Conservation (phyloP, 176 grass and related monocot genomes). For the Bolboschoenus planiculmis region DNA sequence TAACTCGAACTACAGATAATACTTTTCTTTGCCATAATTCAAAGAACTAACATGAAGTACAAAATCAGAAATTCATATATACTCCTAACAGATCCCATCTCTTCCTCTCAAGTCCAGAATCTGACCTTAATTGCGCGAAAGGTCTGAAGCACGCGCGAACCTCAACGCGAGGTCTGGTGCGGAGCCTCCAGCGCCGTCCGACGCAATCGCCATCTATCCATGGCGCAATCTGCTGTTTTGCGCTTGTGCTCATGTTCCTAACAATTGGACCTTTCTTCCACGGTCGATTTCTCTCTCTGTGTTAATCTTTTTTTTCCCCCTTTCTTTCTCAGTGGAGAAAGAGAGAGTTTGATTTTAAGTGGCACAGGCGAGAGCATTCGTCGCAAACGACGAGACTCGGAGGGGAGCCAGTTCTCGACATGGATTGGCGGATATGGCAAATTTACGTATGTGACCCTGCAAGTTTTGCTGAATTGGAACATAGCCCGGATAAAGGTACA, state of each 20-base stretch:
- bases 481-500: not conserved
- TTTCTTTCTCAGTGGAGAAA: not conserved
- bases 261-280: not conserved
- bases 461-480: not conserved
- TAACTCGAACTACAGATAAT: not conserved
- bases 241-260: not conserved
- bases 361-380: not conserved
- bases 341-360: not conserved
- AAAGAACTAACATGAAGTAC: not conserved
- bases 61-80: too few relatives aligned
- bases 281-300: not conserved
- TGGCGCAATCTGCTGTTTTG: not conserved
- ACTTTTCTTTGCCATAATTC: not conserved
- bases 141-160: not conserved
- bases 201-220: not conserved
- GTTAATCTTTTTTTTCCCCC: not conserved
- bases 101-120: not conserved
- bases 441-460: not conserved
- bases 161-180: not conserved
- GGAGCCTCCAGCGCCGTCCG: not conserved
- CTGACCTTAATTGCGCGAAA: not conserved
- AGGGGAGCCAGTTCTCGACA: not conserved
- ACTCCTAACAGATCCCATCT: not conserved
- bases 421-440: not conserved
- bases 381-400: not conserved